These are phyloP conservation scores for Aechmea fasciata DNA, from an alignment of 176 grass and related monocot species.

Conservation along the genomic window DNA sequence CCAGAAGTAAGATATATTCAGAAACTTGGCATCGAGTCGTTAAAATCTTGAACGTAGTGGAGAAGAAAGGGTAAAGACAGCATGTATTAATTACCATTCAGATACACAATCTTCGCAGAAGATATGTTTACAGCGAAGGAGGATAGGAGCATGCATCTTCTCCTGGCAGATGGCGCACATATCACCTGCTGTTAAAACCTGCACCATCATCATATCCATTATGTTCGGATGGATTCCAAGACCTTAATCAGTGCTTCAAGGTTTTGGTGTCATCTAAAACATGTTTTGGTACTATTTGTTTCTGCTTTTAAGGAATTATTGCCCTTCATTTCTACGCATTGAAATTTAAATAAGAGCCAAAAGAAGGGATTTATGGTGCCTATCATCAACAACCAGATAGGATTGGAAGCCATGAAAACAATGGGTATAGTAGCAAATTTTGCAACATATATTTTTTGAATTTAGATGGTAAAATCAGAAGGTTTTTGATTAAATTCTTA, in stretches of 20 bases:
- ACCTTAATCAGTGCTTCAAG: constrained; percentile 2
- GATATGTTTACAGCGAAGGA: constrained; percentile 79
- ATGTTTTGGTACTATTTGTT: not conserved
- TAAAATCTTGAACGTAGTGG: not conserved
- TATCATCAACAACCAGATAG: no score
- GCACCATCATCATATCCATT: not conserved
- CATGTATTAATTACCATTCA: constrained; percentile 46
- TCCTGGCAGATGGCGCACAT: constrained; percentile 94
- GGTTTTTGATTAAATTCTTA: no score
- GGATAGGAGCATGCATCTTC: constrained; percentile 77
- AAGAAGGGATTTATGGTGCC: not conserved
- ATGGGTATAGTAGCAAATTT: no score
- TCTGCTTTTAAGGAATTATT: no score
- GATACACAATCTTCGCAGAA: constrained; percentile 89
- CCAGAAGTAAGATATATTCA: not conserved
- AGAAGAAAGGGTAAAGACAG: not conserved
- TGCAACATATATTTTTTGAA: not conserved
- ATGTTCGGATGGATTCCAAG: constrained; percentile 1
- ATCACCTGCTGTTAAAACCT: constrained; percentile 65
- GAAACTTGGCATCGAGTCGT: not conserved
- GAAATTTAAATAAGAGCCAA: not conserved
- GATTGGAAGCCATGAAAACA: no score
- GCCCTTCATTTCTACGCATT: no score
- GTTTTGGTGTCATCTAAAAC: not conserved
- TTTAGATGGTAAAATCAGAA: not conserved